Percentiles rank a stretch among this genome's conserved stretches.
Evolutionary conservation across 495 filamentous ascomycete genomes (phyloP).

Genomic region (Viridothelium virens): DNA sequence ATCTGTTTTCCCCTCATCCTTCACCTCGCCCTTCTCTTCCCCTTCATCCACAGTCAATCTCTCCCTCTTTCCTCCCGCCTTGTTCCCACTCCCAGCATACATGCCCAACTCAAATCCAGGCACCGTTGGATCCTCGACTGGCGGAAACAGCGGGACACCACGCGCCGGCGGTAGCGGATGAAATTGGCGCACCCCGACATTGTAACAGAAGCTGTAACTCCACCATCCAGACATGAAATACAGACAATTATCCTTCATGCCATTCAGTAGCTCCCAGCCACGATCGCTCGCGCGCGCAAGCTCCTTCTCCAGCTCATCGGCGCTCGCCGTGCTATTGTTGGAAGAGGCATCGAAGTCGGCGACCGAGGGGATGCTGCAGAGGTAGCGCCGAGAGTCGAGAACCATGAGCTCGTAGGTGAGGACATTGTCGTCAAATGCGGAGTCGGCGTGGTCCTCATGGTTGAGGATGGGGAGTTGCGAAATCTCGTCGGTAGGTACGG

Average conservation of each 20-base stretch:
- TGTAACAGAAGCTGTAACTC: slow-evolving; percentile 95
- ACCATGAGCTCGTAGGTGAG: slow-evolving; percentile 64
- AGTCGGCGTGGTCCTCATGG: slow-evolving; percentile 22
- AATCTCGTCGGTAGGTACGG: slow-evolving; percentile 11
- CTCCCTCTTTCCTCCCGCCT: slow-evolving; percentile 28
- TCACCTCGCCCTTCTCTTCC: slow-evolving; percentile 35
- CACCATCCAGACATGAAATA: slow-evolving; percentile 94
- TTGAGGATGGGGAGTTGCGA: slow-evolving; percentile 1
- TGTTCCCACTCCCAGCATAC: slow-evolving; percentile 32
- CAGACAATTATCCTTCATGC: slow-evolving; percentile 78
- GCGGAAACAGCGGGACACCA: slow-evolving; percentile 61
- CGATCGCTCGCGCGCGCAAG: slow-evolving; percentile 72
- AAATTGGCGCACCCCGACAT: slow-evolving; percentile 80
- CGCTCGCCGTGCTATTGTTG: slow-evolving; percentile 40
- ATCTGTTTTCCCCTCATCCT: slow-evolving; percentile 21
- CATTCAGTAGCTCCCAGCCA: slow-evolving; percentile 83
- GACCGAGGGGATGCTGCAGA: slow-evolving; percentile 78
- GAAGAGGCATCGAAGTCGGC: slow-evolving; percentile 48
- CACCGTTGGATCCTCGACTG: slow-evolving; percentile 63
- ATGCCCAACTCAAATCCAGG: slow-evolving; percentile 74
- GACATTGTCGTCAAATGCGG: slow-evolving; percentile 27
- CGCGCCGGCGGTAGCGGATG: slow-evolving; percentile 65
- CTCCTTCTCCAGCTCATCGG: slow-evolving; percentile 72
- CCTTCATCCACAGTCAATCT: slow-evolving; percentile 30
- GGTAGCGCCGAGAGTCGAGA: slow-evolving; percentile 59